Evolutionary conservation across 2,329 filamentous ascomycete genomes (phyloP).

Genomic region (Metarhizium anisopliae): DNA sequence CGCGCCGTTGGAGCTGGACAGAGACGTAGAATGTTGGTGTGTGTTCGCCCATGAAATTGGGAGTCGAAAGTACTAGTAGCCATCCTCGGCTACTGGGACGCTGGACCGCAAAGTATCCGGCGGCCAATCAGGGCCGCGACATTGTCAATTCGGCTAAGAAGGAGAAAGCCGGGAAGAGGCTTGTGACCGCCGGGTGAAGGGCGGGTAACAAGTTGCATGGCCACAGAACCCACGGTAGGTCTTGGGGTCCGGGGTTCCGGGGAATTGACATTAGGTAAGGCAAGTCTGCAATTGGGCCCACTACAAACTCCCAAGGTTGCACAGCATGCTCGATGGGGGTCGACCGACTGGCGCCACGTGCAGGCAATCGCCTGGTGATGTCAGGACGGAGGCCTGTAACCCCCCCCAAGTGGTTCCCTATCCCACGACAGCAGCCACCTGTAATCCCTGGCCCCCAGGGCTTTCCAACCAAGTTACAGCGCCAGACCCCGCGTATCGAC

Average conservation of each 20-base stretch:
- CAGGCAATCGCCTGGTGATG: too few species aligned
- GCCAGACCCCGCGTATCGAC: too few species aligned
- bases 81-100: slow-evolving; percentile 12
- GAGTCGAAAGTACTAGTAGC: background rate
- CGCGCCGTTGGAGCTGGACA: slow-evolving; percentile 1
- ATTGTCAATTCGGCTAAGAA: slow-evolving; percentile 23
- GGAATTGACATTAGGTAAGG: background rate
- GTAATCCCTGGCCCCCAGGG: background rate
- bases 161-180: slow-evolving; percentile 16
- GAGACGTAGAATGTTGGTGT: background rate
- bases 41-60: slow-evolving; percentile 5
- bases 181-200: slow-evolving; percentile 2
- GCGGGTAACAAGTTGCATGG: slow-evolving; percentile 1
- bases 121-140: slow-evolving; percentile 9
- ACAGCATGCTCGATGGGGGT: background rate
- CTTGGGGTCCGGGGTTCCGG: background rate
- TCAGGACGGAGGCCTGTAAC: background rate
- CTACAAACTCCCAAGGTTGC: background rate
- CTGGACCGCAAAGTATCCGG: slow-evolving; percentile 3
- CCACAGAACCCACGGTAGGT: background rate
- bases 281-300: background rate
- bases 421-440: background rate
- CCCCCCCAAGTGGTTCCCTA: background rate
- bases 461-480: too few species aligned
- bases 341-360: too few species aligned